A percentile compares a stretch with the other conserved stretches of the same genome.
Evolutionary conservation across 2,329 filamentous ascomycete species (phyloP).

Genomic region (Alternaria viburni): DNA sequence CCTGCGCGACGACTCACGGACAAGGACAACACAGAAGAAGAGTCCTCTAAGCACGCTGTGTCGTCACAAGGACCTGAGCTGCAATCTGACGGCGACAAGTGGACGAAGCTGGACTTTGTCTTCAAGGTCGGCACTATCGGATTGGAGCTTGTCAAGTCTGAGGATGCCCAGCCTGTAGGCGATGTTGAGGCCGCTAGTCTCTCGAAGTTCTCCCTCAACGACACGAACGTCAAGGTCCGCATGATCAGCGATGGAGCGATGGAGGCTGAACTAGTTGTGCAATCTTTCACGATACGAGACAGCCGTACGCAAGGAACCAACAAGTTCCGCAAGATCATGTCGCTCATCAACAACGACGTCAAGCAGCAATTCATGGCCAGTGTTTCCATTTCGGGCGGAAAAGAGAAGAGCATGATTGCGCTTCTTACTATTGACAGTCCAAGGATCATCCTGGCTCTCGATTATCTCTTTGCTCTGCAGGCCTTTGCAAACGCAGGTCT

Average conservation of each 20-base stretch:
- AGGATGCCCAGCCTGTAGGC: conserved; percentile 77
- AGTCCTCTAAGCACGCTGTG: conserved; percentile 58
- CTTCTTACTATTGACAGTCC: conserved; percentile 95
- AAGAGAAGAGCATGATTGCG: conserved; percentile 81
- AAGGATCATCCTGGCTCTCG: conserved; percentile 89
- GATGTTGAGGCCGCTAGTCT: conserved; percentile 80
- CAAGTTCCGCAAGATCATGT: conserved; percentile 98
- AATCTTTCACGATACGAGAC: conserved; percentile 93
- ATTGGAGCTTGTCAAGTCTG: conserved; percentile 81
- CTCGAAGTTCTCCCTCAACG: conserved; percentile 91
- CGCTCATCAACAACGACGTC: conserved; percentile 89
- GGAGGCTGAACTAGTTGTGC: conserved; percentile 90
- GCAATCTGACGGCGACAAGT: conserved; percentile 70
- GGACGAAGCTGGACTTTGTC: conserved; percentile 91
- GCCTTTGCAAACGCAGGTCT: conserved; percentile 78
- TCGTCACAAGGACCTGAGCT: conserved; percentile 68
- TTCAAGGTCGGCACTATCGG: conserved; percentile 90
- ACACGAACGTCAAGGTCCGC: conserved; percentile 87
- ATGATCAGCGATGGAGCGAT: conserved; percentile 92
- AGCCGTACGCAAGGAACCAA: conserved; percentile 88
- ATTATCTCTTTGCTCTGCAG: conserved; percentile 92
- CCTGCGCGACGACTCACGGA: conserved; percentile 55
- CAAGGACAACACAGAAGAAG: conserved; percentile 41
- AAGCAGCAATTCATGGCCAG: conserved; percentile 98
- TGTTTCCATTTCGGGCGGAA: conserved; percentile 86